These are phyloP conservation scores for Gracilaria gracilis DNA, from an alignment of 23 red algal species.

Conservation along the genomic window DNA sequence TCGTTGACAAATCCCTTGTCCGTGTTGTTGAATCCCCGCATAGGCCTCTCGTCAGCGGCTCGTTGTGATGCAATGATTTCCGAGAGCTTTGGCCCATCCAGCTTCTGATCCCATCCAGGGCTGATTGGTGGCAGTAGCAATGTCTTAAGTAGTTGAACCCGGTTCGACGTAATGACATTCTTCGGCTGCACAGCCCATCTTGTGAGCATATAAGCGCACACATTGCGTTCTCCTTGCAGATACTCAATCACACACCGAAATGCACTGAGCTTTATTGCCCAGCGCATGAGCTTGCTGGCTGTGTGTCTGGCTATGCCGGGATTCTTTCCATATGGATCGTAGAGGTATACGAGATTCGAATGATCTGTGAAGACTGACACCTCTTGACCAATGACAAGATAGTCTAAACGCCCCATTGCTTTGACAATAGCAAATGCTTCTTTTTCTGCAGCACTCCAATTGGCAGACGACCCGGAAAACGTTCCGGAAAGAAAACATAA, in stretches of 20 bases:
- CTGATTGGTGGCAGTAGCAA: neutral
- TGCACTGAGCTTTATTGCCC: conserved; percentile 27
- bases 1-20: too few species aligned
- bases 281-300: conserved; percentile 11
- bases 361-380: conserved; percentile 15
- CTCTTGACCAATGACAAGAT: neutral
- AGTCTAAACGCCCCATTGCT: neutral
- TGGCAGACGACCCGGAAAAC: neutral
- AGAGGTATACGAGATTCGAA: conserved; percentile 10
- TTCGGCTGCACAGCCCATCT: too few species aligned
- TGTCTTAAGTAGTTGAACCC: too few species aligned
- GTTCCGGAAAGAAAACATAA: too few species aligned
- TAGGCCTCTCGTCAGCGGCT: too few species aligned
- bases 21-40: too few species aligned
- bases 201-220: neutral
- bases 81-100: too few species aligned
- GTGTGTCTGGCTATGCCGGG: conserved; percentile 27
- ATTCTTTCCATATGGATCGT: conserved; percentile 12
- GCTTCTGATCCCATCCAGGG: conserved; percentile 8
- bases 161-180: too few species aligned
- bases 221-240: neutral
- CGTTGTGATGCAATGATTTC: too few species aligned
- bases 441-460: conserved; percentile 29
- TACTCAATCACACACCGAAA: conserved; percentile 10
- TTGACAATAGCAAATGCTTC: conserved; percentile 33